These are phyloP conservation scores for Ophiosphaerella narmari DNA, from an alignment of 2,329 filamentous ascomycete species.

Conservation along the genomic window DNA sequence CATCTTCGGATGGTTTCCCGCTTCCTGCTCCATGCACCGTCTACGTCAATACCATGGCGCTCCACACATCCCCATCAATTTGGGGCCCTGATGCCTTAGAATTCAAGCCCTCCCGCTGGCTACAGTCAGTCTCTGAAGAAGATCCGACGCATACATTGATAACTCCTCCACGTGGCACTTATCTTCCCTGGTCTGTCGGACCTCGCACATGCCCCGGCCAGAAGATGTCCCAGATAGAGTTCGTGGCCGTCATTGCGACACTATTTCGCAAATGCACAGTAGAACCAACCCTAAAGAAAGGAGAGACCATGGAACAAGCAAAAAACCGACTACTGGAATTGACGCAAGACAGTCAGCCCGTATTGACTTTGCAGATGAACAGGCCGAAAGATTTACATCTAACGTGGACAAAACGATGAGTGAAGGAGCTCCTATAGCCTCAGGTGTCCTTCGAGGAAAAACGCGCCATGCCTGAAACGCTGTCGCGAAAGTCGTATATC, in stretches of 20 bases:
- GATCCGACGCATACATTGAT: too few species aligned
- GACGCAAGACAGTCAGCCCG: slow-evolving; percentile 10
- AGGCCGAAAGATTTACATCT: slow-evolving; percentile 5
- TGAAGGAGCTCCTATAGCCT: too few species aligned
- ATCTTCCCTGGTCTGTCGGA: slow-evolving; percentile 23
- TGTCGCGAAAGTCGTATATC: too few species aligned
- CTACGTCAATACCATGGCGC: slow-evolving; percentile 9
- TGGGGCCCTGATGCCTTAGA: slow-evolving; percentile 11
- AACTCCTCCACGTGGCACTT: slow-evolving; percentile 1
- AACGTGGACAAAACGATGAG: slow-evolving; percentile 1
- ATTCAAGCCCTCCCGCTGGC: slow-evolving; percentile 36
- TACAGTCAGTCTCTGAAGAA: background rate
- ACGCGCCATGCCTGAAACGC: too few species aligned
- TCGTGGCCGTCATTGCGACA: slow-evolving; percentile 35
- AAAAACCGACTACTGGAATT: slow-evolving; percentile 7
- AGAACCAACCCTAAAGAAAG: slow-evolving; percentile 4
- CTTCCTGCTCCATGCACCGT: background rate
- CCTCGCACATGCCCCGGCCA: slow-evolving; percentile 37
- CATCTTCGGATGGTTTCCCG: background rate
- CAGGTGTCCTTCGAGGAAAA: too few species aligned
- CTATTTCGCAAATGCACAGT: slow-evolving; percentile 16
- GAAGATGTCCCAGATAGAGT: slow-evolving; percentile 45
- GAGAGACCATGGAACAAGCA: slow-evolving; percentile 6
- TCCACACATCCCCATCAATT: slow-evolving; percentile 4
- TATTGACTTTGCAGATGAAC: slow-evolving; percentile 13